Percentiles rank a stretch among this genome's conserved stretches.
These are phyloP conservation scores for Pseudozyma sp. DNA, from an alignment of 1,284 basidiomycete species.

Conservation along the genomic window DNA sequence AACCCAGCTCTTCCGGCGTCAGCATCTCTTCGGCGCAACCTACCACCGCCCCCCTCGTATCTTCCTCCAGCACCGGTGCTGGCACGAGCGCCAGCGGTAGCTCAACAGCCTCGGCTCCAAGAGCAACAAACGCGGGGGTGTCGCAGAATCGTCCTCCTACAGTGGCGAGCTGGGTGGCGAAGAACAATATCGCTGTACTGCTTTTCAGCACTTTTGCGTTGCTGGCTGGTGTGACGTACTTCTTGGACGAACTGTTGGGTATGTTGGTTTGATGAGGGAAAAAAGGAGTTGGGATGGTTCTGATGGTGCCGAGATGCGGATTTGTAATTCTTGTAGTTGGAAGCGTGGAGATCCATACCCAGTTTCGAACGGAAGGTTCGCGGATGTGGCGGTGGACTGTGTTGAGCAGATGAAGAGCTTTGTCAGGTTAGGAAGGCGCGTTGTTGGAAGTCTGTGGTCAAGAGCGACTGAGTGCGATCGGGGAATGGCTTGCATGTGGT, in stretches of 20 bases:
- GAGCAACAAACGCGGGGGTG: slow-evolving; percentile 23
- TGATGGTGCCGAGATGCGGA: too few relatives aligned
- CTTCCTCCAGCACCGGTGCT: background rate
- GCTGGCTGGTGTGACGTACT: slow-evolving; percentile 40
- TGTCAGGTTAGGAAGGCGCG: too few relatives aligned
- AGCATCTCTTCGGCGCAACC: slow-evolving; percentile 1
- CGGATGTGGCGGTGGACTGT: too few relatives aligned
- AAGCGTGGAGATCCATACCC: too few relatives aligned
- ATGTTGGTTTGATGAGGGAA: slow-evolving; percentile 26
- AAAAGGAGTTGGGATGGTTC: too few relatives aligned
- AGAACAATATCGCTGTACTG: slow-evolving; percentile 36
- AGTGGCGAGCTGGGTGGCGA: slow-evolving; percentile 21
- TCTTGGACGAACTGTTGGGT: slow-evolving; percentile 41
- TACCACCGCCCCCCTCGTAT: background rate
- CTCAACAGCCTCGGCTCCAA: slow-evolving; percentile 1
- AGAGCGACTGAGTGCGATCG: too few relatives aligned
- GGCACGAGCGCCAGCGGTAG: background rate
- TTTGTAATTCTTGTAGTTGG: background rate
- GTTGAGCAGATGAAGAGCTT: too few relatives aligned
- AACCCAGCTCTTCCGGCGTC: background rate
- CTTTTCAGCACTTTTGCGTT: slow-evolving; percentile 34
- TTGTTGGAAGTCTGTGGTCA: too few relatives aligned
- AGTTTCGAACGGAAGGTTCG: too few relatives aligned
- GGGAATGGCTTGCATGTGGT: too few relatives aligned
- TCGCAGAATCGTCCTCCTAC: slow-evolving; percentile 7